Evolutionary conservation across 2,329 filamentous ascomycete species (phyloP), one percentile per base, ranked within the genome.

Genomic region (Aspergillus latus): DNA sequence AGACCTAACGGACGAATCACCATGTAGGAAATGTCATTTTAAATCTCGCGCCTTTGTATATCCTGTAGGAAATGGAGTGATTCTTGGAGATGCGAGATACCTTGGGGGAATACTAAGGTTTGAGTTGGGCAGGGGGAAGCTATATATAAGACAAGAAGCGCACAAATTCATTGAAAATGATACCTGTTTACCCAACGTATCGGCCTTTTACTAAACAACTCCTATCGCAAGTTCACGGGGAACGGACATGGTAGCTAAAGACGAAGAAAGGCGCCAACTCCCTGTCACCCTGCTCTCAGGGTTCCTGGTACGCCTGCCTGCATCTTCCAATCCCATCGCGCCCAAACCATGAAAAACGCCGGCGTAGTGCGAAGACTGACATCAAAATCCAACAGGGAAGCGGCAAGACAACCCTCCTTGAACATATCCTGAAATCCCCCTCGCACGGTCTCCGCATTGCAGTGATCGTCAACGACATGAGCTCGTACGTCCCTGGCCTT

Each of bases 381-480:
- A 21, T 21, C 21, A 21, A 21, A 21, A 21, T 21, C 21, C 21
- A 21, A 21, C 4, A 86, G 84, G 86, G 87, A 9, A 83, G 85
- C 45, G 88, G 88, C 1, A 90, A 90, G 68, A 89, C 87, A 0
- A 89, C 88, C 0, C 78, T 90, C 0, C 78, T 90, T 0, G 82
- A 88, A 58, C 83, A 89, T 58, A 87, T 90, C 49, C 80, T 90
- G 4, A 82, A 82, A 36, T 85, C 83, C 0, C 71, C 74, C 1
- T 79, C 88, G 3, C 87, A 90, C 70, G 85, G 86, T 1, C 76
- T 89, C 7, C 80, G 82, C 1, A 88, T 90, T 56, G 88, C 86
- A 0, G 83, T 90, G 11, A 87, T 90, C 21, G 87, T 90, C 39
- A 90, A 90, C 62, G 88, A 90, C 58, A 88, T 90, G 73, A 83